Conservation (phyloP, 352 stramenopile species). For the Globisporangium nagaii region DNA sequence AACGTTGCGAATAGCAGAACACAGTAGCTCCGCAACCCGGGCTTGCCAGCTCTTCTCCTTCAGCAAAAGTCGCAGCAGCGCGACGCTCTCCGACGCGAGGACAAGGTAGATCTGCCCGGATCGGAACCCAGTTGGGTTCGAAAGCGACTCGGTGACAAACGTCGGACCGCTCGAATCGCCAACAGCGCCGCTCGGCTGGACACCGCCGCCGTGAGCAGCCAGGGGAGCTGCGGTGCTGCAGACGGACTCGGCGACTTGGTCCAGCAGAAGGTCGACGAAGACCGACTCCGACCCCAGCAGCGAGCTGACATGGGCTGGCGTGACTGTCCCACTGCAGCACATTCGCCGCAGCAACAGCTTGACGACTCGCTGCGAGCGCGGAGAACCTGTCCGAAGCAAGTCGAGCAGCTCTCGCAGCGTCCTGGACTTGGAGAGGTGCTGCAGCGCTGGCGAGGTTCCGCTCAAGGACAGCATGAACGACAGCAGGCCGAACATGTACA, state of each 20-base stretch:
- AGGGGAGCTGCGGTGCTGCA: conserved; percentile 71
- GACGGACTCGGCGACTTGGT: conserved; percentile 84
- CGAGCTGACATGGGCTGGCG: conserved; percentile 52
- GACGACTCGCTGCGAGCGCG: conserved; percentile 74
- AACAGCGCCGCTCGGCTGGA: conserved; percentile 20
- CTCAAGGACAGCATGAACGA: conserved; percentile 82
- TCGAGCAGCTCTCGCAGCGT: conserved; percentile 74
- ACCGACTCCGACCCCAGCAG: conserved; percentile 79
- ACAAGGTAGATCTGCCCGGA: conserved; percentile 78
- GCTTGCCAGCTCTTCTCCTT: conserved; percentile 59
- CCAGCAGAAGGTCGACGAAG: conserved; percentile 75
- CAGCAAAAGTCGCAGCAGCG: conserved; percentile 63
- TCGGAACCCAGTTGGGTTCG: conserved; percentile 74
- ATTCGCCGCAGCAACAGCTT: conserved; percentile 73
- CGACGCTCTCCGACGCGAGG: conserved; percentile 78
- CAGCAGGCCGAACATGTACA: conserved; percentile 60
- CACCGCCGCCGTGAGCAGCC: conserved; percentile 44
- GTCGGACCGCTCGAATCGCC: conserved; percentile 18
- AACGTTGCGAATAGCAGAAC: conserved; percentile 68
- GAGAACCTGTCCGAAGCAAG: conserved; percentile 70
- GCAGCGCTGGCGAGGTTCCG: conserved; percentile 47
- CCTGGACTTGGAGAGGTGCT: conserved; percentile 48
- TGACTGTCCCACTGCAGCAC: conserved; percentile 64
- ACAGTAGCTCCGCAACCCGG: conserved; percentile 61
- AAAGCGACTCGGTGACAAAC: conserved; percentile 63